phyloP scores from a whole-genome alignment of 78 protist genomes.

The Planoprotostelium fungivorum region DNA sequence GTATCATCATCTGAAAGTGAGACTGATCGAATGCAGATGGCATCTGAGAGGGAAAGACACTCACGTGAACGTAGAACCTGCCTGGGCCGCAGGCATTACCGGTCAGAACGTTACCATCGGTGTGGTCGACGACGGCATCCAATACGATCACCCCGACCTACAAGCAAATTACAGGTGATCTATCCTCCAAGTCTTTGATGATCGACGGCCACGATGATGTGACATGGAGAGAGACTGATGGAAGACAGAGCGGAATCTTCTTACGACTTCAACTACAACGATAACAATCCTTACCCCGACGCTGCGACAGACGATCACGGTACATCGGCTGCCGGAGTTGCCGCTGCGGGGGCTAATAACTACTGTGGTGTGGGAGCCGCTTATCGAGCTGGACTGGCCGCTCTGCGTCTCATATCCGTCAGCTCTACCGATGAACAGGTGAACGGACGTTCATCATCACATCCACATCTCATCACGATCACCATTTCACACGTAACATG shows the following conservation, averaged over 20 bases:
- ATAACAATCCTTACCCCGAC: not conserved
- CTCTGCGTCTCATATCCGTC: not conserved
- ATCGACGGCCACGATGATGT: too few species aligned
- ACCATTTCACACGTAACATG: too few species aligned
- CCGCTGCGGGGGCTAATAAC: slow-evolving; percentile 8
- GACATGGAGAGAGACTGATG: too few species aligned
- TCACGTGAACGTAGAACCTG: not conserved
- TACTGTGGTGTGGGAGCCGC: slow-evolving; percentile 22
- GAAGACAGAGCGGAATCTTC: not conserved
- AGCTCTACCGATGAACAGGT: slow-evolving; percentile 7
- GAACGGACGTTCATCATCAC: too few species aligned
- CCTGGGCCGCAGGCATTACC: not conserved
- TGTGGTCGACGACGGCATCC: slow-evolving; percentile 21
- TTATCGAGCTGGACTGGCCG: slow-evolving; percentile 9
- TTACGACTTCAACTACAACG: slow-evolving; percentile 9
- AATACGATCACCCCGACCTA: slow-evolving; percentile 4
- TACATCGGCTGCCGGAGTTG: slow-evolving; percentile 4
- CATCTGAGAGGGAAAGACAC: not conserved
- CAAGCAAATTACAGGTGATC: not conserved
- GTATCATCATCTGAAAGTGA: too few species aligned
- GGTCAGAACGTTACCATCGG: slow-evolving; percentile 16
- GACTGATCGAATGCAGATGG: too few species aligned
- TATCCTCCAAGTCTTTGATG: not conserved
- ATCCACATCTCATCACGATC: too few species aligned
- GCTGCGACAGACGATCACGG: slow-evolving; percentile 5